A percentile compares a stretch with the other conserved stretches of the same genome.
Conservation (phyloP, 1,284 basidiomycete genomes). For the Cutaneotrichosporon sp. region DNA sequence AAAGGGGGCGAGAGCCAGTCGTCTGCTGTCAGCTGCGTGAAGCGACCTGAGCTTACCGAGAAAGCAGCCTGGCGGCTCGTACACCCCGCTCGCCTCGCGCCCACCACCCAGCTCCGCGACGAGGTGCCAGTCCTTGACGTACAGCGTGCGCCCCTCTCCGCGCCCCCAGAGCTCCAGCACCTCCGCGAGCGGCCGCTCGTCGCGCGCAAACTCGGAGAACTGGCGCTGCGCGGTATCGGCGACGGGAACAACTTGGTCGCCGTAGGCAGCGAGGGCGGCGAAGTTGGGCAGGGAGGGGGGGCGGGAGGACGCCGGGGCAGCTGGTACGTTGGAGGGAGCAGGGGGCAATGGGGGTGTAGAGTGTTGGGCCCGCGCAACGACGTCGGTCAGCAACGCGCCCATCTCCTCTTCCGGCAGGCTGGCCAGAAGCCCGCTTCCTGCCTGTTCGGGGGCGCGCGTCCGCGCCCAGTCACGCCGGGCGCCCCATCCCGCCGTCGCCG, state of each 20-base stretch:
- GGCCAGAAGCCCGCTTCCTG: neutral
- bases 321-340: neutral
- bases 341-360: neutral
- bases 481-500: slow-evolving; percentile 34
- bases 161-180: slow-evolving; percentile 53
- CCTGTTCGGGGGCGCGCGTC: neutral
- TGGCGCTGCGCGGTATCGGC: slow-evolving; percentile 44
- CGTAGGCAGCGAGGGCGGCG: slow-evolving; percentile 35
- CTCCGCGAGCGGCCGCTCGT: slow-evolving; percentile 47
- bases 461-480: slow-evolving; percentile 11
- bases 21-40: slow-evolving; percentile 41
- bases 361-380: neutral
- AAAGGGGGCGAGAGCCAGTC: slow-evolving; percentile 59
- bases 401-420: neutral
- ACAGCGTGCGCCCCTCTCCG: slow-evolving; percentile 42
- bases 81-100: slow-evolving; percentile 46
- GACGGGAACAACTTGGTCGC: slow-evolving; percentile 47
- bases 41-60: slow-evolving; percentile 30
- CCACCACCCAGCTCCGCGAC: slow-evolving; percentile 44
- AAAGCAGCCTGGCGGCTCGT: slow-evolving; percentile 56
- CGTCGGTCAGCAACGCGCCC: neutral
- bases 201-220: slow-evolving; percentile 50
- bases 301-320: neutral
- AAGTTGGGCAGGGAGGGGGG: slow-evolving; percentile 30
- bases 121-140: slow-evolving; percentile 64